phyloP scores from a whole-genome alignment of 2,329 filamentous ascomycete species.

The Pseudogymnoascus sp. region DNA sequence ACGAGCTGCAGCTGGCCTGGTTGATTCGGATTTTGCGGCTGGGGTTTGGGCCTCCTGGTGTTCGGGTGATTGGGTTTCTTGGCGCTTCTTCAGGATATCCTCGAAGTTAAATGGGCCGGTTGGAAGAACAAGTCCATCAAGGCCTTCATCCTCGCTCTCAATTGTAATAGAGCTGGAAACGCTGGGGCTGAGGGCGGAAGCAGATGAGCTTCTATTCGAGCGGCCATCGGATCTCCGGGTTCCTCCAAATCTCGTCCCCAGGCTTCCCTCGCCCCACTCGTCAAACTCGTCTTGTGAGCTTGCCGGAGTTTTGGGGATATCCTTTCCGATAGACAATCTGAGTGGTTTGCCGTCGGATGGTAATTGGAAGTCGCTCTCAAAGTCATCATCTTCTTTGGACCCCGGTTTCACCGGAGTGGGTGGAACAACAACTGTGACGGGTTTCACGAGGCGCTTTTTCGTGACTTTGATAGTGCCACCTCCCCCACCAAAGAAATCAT shows the following conservation, averaged over 20 bases:
- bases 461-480: conserved; percentile 59
- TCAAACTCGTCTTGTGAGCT: conserved; percentile 67
- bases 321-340: conserved; percentile 49
- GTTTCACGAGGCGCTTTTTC: conserved; percentile 46
- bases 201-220: conserved; percentile 70
- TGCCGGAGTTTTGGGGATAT: conserved; percentile 55
- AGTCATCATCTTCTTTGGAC: conserved; percentile 48
- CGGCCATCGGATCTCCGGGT: conserved; percentile 47
- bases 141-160: conserved; percentile 88
- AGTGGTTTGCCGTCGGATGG: conserved; percentile 55
- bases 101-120: conserved; percentile 75
- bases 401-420: conserved; percentile 35
- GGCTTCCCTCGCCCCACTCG: conserved; percentile 86
- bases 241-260: conserved; percentile 83
- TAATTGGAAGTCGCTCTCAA: conserved; percentile 65
- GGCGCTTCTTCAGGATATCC: conserved; percentile 65
- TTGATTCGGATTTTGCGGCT: neutral
- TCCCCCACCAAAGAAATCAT: conserved; percentile 55
- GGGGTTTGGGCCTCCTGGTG: conserved; percentile 35
- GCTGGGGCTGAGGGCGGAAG: conserved; percentile 85
- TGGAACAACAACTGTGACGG: conserved; percentile 45
- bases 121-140: conserved; percentile 83
- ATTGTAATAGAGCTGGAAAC: conserved; percentile 82
- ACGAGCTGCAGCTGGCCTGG: conserved; percentile 7
- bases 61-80: conserved; percentile 50